Evolutionary conservation across 163 green algal species (phyloP), one percentile per base, ranked within the genome.

Genomic region (Prototheca cutis): DNA sequence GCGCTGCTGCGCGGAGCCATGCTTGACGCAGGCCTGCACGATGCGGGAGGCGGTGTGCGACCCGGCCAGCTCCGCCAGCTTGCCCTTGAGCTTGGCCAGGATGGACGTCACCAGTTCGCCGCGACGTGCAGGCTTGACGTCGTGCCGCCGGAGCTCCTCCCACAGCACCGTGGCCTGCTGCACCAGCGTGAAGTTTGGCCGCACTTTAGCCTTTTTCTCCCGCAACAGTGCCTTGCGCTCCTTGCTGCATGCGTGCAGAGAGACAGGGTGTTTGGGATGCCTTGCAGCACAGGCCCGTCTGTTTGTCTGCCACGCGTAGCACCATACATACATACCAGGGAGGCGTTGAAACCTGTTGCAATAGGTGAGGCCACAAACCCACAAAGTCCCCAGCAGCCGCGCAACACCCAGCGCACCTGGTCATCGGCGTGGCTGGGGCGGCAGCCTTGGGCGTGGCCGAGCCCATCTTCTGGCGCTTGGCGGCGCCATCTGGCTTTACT

Each of bases 11-110:
- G 28, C 55, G 6, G 53, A 79, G 53, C 84, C 87, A 55, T 90
- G 63, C 73, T 90, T 90, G 56, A 83, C 61, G 53, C 79, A 88
- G 40, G 85, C 81, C 72, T 96, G 88, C 23, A 96, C 78, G 15
- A 96, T 75, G 29, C 87, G 77, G 0, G 80, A 90, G 8, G 86
- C 82, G 6, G 78, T 85, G 72, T 91, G 87, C 32, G 88, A 82
- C 30, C 58, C 72, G 2, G 82, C 80, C 34, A 94, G 71, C 58
- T 91, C 79, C n/a, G 77, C 48, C 4, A 90, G 55, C n/a, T 80
- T 77, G 36, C 80, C 88, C 18, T 76, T 55, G 1, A 83, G 61
- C 70, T 83, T 79, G 6, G 67, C 64, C 13, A 94, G 48, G 31
- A 90, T 80, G 0, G 57, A 34, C 1, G 65, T 39, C 3, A 89